Percentiles rank a stretch among this genome's conserved stretches.
These are phyloP conservation scores for Hericium coralloides DNA, from an alignment of 768 basidiomycete genomes.

Conservation along the genomic window DNA sequence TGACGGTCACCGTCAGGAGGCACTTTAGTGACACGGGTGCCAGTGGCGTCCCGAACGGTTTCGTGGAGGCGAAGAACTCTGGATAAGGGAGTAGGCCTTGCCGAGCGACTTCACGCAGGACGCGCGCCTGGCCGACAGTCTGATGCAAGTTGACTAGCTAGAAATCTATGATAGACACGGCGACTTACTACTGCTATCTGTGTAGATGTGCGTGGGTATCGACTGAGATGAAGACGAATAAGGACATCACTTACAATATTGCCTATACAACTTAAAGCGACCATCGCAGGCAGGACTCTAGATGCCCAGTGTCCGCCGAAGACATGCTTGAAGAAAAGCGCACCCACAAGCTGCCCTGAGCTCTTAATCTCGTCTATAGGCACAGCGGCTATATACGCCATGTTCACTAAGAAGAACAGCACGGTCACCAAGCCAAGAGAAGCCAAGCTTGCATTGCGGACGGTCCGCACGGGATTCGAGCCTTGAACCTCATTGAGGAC, in stretches of 20 bases:
- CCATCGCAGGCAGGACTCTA: conserved; percentile 9
- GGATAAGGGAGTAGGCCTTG: conserved; percentile 45
- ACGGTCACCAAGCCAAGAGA: conserved; percentile 36
- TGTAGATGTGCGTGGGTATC: conserved; percentile 22
- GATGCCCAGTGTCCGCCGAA: conserved; percentile 30
- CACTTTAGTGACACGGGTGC: conserved; percentile 33
- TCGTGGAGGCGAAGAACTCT: conserved; percentile 36
- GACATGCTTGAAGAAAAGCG: conserved; percentile 40
- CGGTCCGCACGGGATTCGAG: conserved; percentile 35
- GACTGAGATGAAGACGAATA: conserved; percentile 27
- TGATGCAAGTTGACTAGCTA: background rate
- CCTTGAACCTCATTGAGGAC: conserved; percentile 32
- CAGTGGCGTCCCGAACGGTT: conserved; percentile 40
- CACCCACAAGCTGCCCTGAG: conserved; percentile 37
- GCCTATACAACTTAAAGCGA: conserved; percentile 11
- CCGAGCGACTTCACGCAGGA: conserved; percentile 42
- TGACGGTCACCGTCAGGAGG: conserved; percentile 30
- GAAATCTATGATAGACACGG: background rate
- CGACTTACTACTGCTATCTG: conserved; percentile 16
- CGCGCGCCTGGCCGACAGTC: conserved; percentile 34
- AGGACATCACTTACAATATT: conserved; percentile 24
- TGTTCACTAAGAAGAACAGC: conserved; percentile 40
- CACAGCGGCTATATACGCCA: conserved; percentile 30
- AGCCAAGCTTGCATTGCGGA: conserved; percentile 36
- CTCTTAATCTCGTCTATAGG: conserved; percentile 34